Conservation (phyloP, 2,329 filamentous ascomycete genomes). For the Xylaria hypoxylon region DNA sequence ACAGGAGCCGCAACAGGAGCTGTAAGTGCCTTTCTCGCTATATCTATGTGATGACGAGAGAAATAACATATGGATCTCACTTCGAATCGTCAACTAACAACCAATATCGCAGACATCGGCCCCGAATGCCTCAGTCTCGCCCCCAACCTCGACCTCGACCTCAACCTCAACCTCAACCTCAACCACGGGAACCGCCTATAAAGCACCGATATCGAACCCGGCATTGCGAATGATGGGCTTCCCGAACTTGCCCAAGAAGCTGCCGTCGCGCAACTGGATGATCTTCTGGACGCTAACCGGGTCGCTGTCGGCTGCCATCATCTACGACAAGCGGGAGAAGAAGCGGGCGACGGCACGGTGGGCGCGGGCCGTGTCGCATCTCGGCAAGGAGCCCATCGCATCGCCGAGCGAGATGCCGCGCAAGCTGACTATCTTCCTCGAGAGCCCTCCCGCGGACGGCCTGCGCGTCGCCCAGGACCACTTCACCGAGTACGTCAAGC, state of each 20-base stretch:
- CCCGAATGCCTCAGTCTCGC: conserved; percentile 37
- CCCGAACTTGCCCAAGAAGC: conserved; percentile 82
- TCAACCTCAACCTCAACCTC: too few relatives aligned
- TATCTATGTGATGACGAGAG: too few relatives aligned
- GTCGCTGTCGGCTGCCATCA: conserved; percentile 80
- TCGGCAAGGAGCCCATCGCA: conserved; percentile 80
- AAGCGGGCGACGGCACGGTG: conserved; percentile 86
- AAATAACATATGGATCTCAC: too few relatives aligned
- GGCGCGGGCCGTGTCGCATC: conserved; percentile 84
- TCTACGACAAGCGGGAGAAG: conserved; percentile 95
- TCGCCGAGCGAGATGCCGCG: conserved; percentile 78
- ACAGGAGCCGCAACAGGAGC: conserved; percentile 9
- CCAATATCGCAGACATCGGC: neutral
- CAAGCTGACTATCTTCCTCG: conserved; percentile 86
- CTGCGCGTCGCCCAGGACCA: conserved; percentile 89
- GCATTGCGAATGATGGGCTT: conserved; percentile 85
- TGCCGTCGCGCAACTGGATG: conserved; percentile 97
- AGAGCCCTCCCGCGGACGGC: conserved; percentile 87
- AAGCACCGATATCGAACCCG: conserved; percentile 70
- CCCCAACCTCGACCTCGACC: too few relatives aligned
- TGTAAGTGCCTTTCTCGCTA: neutral
- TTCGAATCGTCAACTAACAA: conserved; percentile 8
- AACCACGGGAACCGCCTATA: conserved; percentile 51
- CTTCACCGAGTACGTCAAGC: conserved; percentile 96
- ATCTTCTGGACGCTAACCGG: conserved; percentile 89